A percentile compares a stretch with the other conserved stretches of the same genome.
Evolutionary conservation across 208 protist species (phyloP).

Genomic region (Acanthamoeba sp.): DNA sequence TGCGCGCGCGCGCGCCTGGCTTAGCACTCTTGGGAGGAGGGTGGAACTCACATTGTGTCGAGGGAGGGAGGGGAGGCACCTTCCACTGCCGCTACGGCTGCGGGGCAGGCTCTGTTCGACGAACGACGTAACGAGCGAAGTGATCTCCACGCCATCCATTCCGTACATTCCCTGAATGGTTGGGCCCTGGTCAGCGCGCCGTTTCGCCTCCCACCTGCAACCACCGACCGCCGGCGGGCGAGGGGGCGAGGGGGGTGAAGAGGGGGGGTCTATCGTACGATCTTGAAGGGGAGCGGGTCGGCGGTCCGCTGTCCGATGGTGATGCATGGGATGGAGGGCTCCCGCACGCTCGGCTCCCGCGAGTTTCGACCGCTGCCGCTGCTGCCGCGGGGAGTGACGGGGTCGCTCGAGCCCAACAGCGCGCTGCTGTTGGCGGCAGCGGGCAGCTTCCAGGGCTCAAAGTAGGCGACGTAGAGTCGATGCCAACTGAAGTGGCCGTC

Average conservation of each 20-base stretch:
- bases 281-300: constrained; percentile 32
- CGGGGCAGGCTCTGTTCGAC: constrained; percentile 30
- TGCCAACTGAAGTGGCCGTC: constrained; percentile 64
- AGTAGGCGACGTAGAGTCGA: constrained; percentile 42
- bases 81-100: constrained; percentile 51
- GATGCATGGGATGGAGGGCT: neutral
- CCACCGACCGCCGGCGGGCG: too few relatives aligned
- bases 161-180: constrained; percentile 19
- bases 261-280: too few relatives aligned
- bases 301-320: constrained; percentile 31
- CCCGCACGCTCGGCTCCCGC: neutral
- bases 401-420: neutral
- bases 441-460: constrained; percentile 52
- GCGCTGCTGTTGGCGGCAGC: neutral
- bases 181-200: neutral
- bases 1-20: too few relatives aligned
- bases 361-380: neutral
- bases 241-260: too few relatives aligned
- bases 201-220: too few relatives aligned
- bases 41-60: too few relatives aligned
- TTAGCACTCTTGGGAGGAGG: too few relatives aligned
- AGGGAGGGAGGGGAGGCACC: too few relatives aligned
- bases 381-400: neutral
- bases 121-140: neutral
- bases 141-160: constrained; percentile 38